Percentiles rank a stretch among this genome's conserved stretches.
Conservation (phyloP, 495 filamentous ascomycete genomes). For the Penicillium malachiteum region DNA sequence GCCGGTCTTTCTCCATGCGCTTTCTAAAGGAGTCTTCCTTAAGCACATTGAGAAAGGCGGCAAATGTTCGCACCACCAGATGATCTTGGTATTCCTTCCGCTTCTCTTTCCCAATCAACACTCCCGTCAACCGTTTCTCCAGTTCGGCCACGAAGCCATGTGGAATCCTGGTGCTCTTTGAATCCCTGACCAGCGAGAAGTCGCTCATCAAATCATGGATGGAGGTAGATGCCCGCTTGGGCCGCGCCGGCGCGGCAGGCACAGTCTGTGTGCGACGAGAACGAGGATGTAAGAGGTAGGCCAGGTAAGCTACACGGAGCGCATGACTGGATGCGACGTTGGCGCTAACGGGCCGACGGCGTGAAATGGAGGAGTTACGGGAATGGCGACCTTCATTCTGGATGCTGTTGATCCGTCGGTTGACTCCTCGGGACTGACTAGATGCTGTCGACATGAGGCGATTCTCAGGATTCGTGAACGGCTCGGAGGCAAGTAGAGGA, state of each 20-base stretch:
- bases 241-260: constrained; percentile 57
- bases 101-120: constrained; percentile 69
- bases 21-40: constrained; percentile 70
- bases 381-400: constrained; percentile 53
- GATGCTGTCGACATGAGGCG: constrained; percentile 55
- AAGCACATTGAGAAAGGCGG: constrained; percentile 72
- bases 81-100: constrained; percentile 75
- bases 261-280: constrained; percentile 84
- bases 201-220: constrained; percentile 71
- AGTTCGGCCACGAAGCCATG: constrained; percentile 72
- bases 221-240: constrained; percentile 65
- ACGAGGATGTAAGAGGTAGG: constrained; percentile 90
- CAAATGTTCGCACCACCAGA: constrained; percentile 77
- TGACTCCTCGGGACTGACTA: constrained; percentile 51
- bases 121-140: constrained; percentile 64
- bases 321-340: constrained; percentile 87
- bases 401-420: constrained; percentile 56
- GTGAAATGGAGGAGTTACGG: constrained; percentile 51
- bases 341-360: constrained; percentile 50
- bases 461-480: constrained; percentile 22
- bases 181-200: constrained; percentile 72
- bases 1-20: constrained; percentile 86
- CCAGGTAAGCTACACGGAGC: constrained; percentile 85
- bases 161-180: constrained; percentile 74
- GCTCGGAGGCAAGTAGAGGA: constrained; percentile 26